Evolutionary conservation across 176 grass and related monocot genomes (phyloP), one percentile per base, ranked within the genome.

Genomic region (Poa pratensis): DNA sequence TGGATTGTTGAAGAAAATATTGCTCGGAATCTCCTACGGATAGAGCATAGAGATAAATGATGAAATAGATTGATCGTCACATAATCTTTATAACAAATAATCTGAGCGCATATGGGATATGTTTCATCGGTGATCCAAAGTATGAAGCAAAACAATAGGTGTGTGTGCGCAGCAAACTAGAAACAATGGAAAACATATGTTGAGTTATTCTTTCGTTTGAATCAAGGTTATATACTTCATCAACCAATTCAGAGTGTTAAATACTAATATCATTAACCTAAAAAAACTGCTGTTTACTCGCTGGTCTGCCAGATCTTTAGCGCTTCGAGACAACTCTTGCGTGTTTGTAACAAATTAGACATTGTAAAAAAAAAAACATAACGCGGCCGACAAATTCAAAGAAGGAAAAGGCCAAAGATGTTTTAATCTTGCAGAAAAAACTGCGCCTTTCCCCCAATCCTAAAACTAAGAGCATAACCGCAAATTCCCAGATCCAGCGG

Each of bases 341-440:
- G 50, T 48, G 45, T 64, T 48, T 57, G 9, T 8, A 55, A 7
- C 5, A 43, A 59, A 46, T 20, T 71, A 43, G 58, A 60, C 58
- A 60, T 60, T 24, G 57, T 60, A 24, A 24, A 24, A 60, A 23
- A n/a, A 55, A 17, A 3, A 58, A 40, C 9, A 73, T 10, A n/a
- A 30, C 6, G 20, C 48, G 1, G 22, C n/a, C 55, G 34, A 75
- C 24, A 51, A 51, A 35, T 75, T 46, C 46, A 83, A 27, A 73
- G 1, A 64, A 62, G 27, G 27, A 75, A 53, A 13, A 30, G 46
- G 72, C 72, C 46, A 75, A 67, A 67, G 0, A 67, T 0, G 30
- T 67, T 35, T 37, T 37, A 37, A 19, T 30, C 50, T 51, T 75
- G 45, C 71, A 30, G 71, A 73, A 72, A 64, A 64, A 73, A 30